Evolutionary conservation across 75 land plant species (phyloP), one percentile per base, ranked within the genome.

Genomic region (Isoetes taiwanensis): DNA sequence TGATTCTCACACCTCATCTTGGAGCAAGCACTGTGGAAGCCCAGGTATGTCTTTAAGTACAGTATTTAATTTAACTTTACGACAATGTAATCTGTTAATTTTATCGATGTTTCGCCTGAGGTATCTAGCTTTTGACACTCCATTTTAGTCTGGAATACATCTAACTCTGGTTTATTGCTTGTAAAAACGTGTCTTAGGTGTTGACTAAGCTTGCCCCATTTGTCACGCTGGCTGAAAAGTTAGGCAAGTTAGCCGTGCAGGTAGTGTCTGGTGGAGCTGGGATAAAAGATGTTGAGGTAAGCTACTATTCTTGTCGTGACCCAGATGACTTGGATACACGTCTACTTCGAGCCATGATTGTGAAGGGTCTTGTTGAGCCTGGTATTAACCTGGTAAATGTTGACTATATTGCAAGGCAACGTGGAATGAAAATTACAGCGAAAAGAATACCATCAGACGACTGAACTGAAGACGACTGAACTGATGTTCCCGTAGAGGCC

Each of bases 361-460:
- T 67, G 11, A 86, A 90, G 59, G 97, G 97, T 29, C 64, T 90
- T 12, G 71, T 86, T 12, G 97, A 90, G 61, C 97, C 97, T 2
- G 81, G 80, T 46, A 66, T 90, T 55, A 90, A 90, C 67, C 73
- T 86, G 5, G 94, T 90, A 17, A 90, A 90, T 76, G 91, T 93
- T 21, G 97, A 90, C 59, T 83, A 74, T 41, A 66, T 70, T 0
- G 87, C 94, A 24, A 86, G 78, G 64, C 84, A 90, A 35, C 78
- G 74, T 31, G 97, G 97, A 21, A 52, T 90, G 28, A 65, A 73
- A 10, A 78, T 90, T 20, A 79, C 62, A n/a, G 97, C 86, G 66
- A 93, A 86, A 63, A 55, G 84, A 19, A 54, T 64, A 6, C 56
- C 62, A 4, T 30, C 63, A 0, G 82, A 83, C 38, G 73, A 79